Percentiles rank a stretch among this genome's conserved stretches.
Evolutionary conservation across 2,329 filamentous ascomycete genomes (phyloP).

Genomic region (Pseudomassariella vexata): DNA sequence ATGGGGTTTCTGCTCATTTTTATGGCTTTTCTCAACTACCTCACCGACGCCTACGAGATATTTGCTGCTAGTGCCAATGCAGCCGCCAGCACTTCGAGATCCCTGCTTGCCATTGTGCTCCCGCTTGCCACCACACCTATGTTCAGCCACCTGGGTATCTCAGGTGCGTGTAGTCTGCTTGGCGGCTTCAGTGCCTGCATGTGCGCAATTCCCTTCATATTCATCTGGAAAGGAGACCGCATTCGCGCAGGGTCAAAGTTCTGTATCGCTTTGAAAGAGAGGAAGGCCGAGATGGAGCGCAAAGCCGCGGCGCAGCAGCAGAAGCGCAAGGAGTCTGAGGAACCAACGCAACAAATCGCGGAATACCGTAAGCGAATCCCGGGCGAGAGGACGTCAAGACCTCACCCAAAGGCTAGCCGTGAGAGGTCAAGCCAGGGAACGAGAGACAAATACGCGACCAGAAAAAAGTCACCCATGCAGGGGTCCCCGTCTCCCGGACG

Average conservation of each 20-base stretch:
- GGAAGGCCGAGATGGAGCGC: slow-evolving; percentile 40
- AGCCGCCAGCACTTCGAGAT: slow-evolving; percentile 42
- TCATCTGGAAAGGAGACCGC: slow-evolving; percentile 46
- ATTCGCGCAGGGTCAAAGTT: slow-evolving; percentile 55
- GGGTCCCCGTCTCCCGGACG: no score
- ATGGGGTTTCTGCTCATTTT: slow-evolving; percentile 58
- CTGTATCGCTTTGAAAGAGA: slow-evolving; percentile 51
- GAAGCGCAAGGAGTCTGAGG: no score
- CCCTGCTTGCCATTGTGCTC: slow-evolving; percentile 46
- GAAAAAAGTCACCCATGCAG: no score
- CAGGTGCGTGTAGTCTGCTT: slow-evolving; percentile 46
- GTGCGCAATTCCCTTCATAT: slow-evolving; percentile 45
- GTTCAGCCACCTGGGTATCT: slow-evolving; percentile 40
- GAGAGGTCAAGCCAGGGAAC: no score
- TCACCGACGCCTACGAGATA: slow-evolving; percentile 62
- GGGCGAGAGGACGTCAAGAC: no score
- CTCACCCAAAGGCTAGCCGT: no score
- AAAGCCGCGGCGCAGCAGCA: slow-evolving; percentile 29
- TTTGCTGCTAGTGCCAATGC: slow-evolving; percentile 54
- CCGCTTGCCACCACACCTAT: slow-evolving; percentile 49
- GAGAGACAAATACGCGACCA: no score
- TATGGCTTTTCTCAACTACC: slow-evolving; percentile 58
- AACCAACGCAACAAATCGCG: no score
- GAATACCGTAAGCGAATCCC: no score
- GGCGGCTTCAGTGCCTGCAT: slow-evolving; percentile 44